phyloP scores from a whole-genome alignment of 345 rosid species.

The Rhodamnia rubescens region DNA sequence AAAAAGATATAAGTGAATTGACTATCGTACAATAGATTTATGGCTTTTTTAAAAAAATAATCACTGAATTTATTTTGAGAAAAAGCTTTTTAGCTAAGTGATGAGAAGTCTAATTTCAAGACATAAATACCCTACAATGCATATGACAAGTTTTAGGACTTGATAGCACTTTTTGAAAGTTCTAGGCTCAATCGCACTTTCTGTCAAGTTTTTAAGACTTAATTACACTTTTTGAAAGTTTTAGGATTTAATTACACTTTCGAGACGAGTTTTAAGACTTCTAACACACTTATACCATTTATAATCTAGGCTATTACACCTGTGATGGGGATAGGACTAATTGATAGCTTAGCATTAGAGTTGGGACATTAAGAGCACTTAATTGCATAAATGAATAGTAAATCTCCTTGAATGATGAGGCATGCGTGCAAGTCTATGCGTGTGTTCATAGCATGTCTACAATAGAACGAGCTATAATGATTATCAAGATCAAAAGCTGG shows the following conservation, averaged over 20 bases:
- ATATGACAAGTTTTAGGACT: no score
- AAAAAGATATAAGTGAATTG: not conserved
- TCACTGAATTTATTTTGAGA: not conserved
- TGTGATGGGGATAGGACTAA: not conserved
- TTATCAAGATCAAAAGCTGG: not conserved
- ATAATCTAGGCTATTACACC: not conserved
- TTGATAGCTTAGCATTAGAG: not conserved
- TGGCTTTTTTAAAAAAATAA: accelerated
- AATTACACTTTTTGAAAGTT: no score
- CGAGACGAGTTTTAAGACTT: no score
- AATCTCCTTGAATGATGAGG: not conserved
- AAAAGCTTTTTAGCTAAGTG: not conserved
- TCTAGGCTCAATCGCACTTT: no score
- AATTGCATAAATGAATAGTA: not conserved
- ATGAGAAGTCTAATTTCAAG: not conserved
- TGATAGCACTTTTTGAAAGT: no score
- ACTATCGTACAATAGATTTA: not conserved
- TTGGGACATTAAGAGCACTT: not conserved
- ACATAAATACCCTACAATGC: not conserved
- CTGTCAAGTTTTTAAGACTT: no score
- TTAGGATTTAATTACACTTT: no score
- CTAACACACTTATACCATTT: not conserved
- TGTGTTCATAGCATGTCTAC: not conserved
- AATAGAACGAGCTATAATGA: not conserved
- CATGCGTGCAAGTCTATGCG: not conserved